Evolutionary conservation across 2,329 filamentous ascomycete genomes (phyloP).

Genomic region (Aspergillus sojae): DNA sequence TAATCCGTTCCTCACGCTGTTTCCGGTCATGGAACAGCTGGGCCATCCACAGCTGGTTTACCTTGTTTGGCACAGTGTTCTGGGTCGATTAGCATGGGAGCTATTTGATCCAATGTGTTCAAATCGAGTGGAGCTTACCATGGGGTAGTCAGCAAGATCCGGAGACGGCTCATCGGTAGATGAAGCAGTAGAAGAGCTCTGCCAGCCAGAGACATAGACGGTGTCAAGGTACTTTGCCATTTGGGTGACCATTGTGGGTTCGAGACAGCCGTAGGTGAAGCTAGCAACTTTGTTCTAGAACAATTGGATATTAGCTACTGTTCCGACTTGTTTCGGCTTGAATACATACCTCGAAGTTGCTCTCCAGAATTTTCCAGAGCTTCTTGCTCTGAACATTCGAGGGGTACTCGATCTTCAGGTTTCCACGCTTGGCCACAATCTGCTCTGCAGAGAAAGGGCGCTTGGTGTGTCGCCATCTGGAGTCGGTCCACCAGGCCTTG

Average conservation of each 20-base stretch:
- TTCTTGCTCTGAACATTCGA: slow-evolving; percentile 91
- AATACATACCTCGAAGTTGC: slow-evolving; percentile 72
- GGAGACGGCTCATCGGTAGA: slow-evolving; percentile 94
- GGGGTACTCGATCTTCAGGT: slow-evolving; percentile 86
- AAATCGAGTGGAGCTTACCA: slow-evolving; percentile 55
- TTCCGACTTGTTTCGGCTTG: neutral
- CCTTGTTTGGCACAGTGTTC: slow-evolving; percentile 98
- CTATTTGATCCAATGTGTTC: neutral
- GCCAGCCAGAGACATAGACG: slow-evolving; percentile 98
- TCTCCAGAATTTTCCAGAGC: slow-evolving; percentile 87
- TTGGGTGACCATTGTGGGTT: slow-evolving; percentile 97
- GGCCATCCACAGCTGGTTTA: slow-evolving; percentile 95
- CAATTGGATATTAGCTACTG: neutral
- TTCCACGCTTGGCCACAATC: slow-evolving; percentile 93
- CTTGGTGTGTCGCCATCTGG: slow-evolving; percentile 90
- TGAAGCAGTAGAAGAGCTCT: slow-evolving; percentile 94
- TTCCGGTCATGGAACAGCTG: slow-evolving; percentile 99
- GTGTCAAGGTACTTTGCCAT: slow-evolving; percentile 99
- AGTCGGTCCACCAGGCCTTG: slow-evolving; percentile 91
- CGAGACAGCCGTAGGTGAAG: slow-evolving; percentile 95
- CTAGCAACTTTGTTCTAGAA: slow-evolving; percentile 76
- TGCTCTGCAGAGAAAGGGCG: slow-evolving; percentile 93
- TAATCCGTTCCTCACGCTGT: slow-evolving; percentile 91
- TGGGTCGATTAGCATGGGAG: slow-evolving; percentile 39
- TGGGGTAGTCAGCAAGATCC: slow-evolving; percentile 96